These are phyloP conservation scores for Geotrichum cucujoidarum DNA, from an alignment of 1,139 yeast species.

Conservation along the genomic window DNA sequence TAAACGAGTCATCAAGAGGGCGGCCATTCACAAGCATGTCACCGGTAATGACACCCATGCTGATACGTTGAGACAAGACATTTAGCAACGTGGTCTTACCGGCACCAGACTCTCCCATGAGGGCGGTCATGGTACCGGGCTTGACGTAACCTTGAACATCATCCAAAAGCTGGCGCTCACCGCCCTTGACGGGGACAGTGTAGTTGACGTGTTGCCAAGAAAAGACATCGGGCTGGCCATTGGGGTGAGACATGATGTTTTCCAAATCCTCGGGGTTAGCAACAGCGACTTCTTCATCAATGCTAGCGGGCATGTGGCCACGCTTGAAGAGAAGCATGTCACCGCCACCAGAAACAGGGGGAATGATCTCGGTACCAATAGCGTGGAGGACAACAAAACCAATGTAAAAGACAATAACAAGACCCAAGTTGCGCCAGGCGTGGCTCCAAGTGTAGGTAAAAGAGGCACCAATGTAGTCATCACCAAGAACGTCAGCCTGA, in stretches of 20 bases:
- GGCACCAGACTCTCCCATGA: conserved; percentile 66
- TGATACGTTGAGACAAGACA: conserved; percentile 52
- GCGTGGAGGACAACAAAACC: conserved; percentile 36
- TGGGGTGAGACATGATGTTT: conserved; percentile 34
- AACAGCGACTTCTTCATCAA: conserved; percentile 42
- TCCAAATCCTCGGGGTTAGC: conserved; percentile 43
- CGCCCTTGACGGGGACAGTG: conserved; percentile 46
- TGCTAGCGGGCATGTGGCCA: conserved; percentile 45
- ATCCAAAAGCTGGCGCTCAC: conserved; percentile 44
- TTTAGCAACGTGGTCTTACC: conserved; percentile 60
- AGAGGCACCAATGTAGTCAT: conserved; percentile 37
- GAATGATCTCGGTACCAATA: conserved; percentile 37
- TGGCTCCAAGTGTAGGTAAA: conserved; percentile 37
- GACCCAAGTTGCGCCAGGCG: conserved; percentile 40
- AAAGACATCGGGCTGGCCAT: conserved; percentile 40
- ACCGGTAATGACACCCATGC: conserved; percentile 55
- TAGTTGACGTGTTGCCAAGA: conserved; percentile 47
- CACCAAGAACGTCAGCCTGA: conserved; percentile 41
- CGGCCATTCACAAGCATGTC: conserved; percentile 57
- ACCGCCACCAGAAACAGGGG: conserved; percentile 39
- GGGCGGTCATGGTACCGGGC: conserved; percentile 56
- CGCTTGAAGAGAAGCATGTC: conserved; percentile 40
- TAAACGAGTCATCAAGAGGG: conserved; percentile 47
- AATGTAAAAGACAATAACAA: conserved; percentile 35
- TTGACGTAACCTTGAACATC: conserved; percentile 57